These are phyloP conservation scores for Backusella macrospora DNA, from an alignment of 192 early-diverging fungal genomes.

Conservation along the genomic window DNA sequence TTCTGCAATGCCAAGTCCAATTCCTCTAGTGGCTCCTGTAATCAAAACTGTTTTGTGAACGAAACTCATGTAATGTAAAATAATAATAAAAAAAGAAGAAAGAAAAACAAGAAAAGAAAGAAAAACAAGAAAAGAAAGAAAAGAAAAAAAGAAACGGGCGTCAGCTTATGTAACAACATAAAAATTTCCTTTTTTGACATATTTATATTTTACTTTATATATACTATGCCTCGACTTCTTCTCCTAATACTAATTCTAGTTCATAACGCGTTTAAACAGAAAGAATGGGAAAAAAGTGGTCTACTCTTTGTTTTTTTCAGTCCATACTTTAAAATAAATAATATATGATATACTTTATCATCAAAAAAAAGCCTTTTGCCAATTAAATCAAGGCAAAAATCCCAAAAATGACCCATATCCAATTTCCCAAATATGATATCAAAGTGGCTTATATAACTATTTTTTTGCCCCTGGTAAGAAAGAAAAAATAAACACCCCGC, in stretches of 20 bases:
- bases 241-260: too few relatives aligned
- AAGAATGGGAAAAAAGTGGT: too few relatives aligned
- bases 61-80: conserved; percentile 5
- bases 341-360: too few relatives aligned
- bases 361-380: not conserved
- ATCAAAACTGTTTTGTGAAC: conserved; percentile 41
- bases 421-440: not conserved
- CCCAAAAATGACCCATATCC: not conserved
- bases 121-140: not conserved
- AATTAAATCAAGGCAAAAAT: not conserved
- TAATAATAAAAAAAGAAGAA: not conserved
- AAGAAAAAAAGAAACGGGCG: not conserved
- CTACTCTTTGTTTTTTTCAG: too few relatives aligned
- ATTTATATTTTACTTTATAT: not conserved
- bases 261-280: too few relatives aligned
- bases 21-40: conserved; percentile 80
- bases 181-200: not conserved
- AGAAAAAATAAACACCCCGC: not conserved
- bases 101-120: not conserved
- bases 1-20: conserved; percentile 68
- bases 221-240: not conserved
- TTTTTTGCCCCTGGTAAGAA: not conserved
- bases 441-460: conserved; percentile 1
- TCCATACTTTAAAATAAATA: too few relatives aligned
- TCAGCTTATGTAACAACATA: not conserved